These are phyloP conservation scores for Erodium moschatum DNA, from an alignment of 441 rosid genomes.

Conservation along the genomic window DNA sequence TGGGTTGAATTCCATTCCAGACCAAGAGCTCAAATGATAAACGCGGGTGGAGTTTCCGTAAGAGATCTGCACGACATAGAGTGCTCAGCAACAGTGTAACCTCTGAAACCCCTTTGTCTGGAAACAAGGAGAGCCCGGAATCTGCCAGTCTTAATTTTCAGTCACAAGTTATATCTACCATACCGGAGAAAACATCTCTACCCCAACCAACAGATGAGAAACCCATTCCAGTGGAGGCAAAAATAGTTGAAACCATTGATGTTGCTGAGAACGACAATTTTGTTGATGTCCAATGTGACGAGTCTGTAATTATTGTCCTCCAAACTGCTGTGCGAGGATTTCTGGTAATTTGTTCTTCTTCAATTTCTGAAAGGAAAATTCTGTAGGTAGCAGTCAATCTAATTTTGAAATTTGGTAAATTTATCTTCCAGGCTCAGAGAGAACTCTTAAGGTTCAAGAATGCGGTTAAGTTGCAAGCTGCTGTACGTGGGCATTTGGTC, in stretches of 20 bases:
- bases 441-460: slow-evolving; percentile 58
- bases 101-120: slow-evolving; percentile 41
- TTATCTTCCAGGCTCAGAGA: slow-evolving; percentile 45
- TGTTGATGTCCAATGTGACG: slow-evolving; percentile 32
- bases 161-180: slow-evolving; percentile 26
- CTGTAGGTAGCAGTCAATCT: not conserved
- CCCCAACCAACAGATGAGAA: slow-evolving; percentile 39
- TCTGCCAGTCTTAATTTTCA: slow-evolving; percentile 41
- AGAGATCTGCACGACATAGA: slow-evolving; percentile 61
- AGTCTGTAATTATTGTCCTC: slow-evolving; percentile 43
- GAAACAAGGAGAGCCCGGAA: slow-evolving; percentile 47
- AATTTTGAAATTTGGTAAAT: slow-evolving; percentile 11
- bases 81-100: slow-evolving; percentile 52
- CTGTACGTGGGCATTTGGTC: slow-evolving; percentile 79
- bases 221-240: slow-evolving; percentile 25
- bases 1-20: slow-evolving; percentile 32
- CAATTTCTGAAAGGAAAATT: not conserved
- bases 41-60: slow-evolving; percentile 81
- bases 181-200: slow-evolving; percentile 34
- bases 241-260: slow-evolving; percentile 31
- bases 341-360: slow-evolving; percentile 37
- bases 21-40: slow-evolving; percentile 47
- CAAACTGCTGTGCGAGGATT: slow-evolving; percentile 58
- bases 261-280: slow-evolving; percentile 26
- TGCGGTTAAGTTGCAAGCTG: slow-evolving; percentile 81